Base-by-base conservation (phyloP, 2,329 filamentous ascomycete species). In the Calonectria honghensis region DNA sequence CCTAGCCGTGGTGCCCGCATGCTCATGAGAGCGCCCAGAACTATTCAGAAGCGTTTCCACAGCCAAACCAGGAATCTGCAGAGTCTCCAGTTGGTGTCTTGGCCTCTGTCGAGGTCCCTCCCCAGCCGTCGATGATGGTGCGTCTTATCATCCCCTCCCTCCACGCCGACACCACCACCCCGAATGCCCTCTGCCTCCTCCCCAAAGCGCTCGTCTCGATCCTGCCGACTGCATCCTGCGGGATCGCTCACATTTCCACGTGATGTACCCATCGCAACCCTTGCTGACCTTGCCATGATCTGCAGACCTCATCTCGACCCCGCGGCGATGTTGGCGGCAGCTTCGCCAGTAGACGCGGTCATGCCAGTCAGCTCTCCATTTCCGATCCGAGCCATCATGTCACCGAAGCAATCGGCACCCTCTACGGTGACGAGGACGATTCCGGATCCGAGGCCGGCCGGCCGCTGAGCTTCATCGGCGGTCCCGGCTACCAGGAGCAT, bases 321-420 rank as follows among this genome's bases (percentile, higher is more conserved):
- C 89, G 87, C 82, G 85, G 83, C 85, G 88, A 91, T 87, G 86
- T 88, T 84, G 88, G 89, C 83, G 87, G 86, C 82, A 91, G 87
- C 84, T 91, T 91, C 85, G 85, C 89, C 79, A 90, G 85, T 83
- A 90, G 90, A 84, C 90, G 90, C 82, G 90, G 90, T 78, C 90
- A 92, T 84, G 85, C 85, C 74, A 90, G 86, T 82, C 89, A 91
- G 81, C 86, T 92, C 66, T 92, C 91, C 72, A 92, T 98, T 84
- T 97, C 94, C 85, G 96, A 98, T 86, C 94, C 96, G 75, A 95
- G 91, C 86, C 95, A 98, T 86, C 96, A 98, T 91, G 95, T 98
- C 83, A 98, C 96, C 72, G 96, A 98, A 85, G 94, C 95, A 74
- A 98, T 98, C 85, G 95, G 95, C 68, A 96, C 96, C 81, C 91